phyloP scores from a whole-genome alignment of 192 early-diverging fungal genomes.

The Chytriomyces sp. region DNA sequence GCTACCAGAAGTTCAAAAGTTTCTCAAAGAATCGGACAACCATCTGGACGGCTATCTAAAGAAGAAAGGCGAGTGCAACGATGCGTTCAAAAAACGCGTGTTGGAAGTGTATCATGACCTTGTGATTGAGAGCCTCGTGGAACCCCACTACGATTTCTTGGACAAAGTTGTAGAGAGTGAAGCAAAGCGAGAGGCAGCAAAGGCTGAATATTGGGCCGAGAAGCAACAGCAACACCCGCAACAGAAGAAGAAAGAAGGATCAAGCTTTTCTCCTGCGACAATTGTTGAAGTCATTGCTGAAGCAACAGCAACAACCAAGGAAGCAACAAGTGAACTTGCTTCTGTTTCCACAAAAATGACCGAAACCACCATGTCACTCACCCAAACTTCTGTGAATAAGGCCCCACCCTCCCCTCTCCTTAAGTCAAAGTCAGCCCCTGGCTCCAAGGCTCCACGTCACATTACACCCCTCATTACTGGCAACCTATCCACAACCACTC shows the following conservation, averaged over 20 bases:
- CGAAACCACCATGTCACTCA: neutral
- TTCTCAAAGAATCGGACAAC: constrained; percentile 44
- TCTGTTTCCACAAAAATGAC: neutral
- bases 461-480: neutral
- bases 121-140: constrained; percentile 41
- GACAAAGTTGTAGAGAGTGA: constrained; percentile 1
- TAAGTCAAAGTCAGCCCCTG: constrained; percentile 15
- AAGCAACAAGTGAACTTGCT: neutral
- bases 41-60: constrained; percentile 46
- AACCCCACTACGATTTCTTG: constrained; percentile 43
- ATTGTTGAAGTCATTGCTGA: neutral
- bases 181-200: neutral
- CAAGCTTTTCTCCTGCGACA: neutral
- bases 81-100: constrained; percentile 41
- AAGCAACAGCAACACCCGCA: neutral
- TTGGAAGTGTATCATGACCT: constrained; percentile 50
- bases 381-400: neutral
- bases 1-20: constrained; percentile 44
- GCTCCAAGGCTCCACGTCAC: neutral
- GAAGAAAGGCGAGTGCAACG: constrained; percentile 38
- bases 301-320: neutral
- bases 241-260: too few species aligned
- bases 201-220: neutral
- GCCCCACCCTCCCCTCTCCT: neutral
- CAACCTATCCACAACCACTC: neutral